These are phyloP conservation scores for Cetraspora pellucida DNA, from an alignment of 192 early-diverging fungal species.

Conservation along the genomic window DNA sequence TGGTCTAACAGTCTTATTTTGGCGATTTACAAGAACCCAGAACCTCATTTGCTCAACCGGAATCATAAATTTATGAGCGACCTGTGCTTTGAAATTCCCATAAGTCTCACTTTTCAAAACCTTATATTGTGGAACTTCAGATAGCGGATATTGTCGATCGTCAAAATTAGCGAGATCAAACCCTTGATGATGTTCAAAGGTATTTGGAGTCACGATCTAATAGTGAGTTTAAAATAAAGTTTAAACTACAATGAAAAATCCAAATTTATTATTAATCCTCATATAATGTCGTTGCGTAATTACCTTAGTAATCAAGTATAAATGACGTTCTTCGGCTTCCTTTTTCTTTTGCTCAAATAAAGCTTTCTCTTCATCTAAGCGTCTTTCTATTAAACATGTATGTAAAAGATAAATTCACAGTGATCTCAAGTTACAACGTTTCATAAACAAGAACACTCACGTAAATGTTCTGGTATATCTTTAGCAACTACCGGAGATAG, in stretches of 20 bases:
- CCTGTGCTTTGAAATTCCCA: conserved; percentile 52
- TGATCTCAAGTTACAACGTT: too few species aligned
- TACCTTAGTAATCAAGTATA: conserved; percentile 66
- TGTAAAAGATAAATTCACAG: too few species aligned
- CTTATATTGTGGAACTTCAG: conserved; percentile 38
- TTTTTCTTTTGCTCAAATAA: conserved; percentile 60
- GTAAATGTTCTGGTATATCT: conserved; percentile 85
- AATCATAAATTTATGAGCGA: conserved; percentile 52
- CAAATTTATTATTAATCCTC: not conserved
- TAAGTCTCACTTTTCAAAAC: conserved; percentile 64
- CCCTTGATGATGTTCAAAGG: conserved; percentile 71
- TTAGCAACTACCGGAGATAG: conserved; percentile 62
- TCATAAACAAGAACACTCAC: conserved; percentile 30
- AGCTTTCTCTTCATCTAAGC: conserved; percentile 67
- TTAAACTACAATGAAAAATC: not conserved
- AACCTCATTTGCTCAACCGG: conserved; percentile 64
- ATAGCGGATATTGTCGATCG: conserved; percentile 45
- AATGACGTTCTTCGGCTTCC: conserved; percentile 71
- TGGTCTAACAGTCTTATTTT: conserved; percentile 90
- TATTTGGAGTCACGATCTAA: conserved; percentile 67
- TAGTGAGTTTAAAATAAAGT: too few species aligned
- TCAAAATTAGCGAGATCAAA: conserved; percentile 88
- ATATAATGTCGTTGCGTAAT: conserved; percentile 18
- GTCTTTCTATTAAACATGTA: conserved; percentile 35
- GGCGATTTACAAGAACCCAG: conserved; percentile 85